Conservation (phyloP, 1,284 basidiomycete species). For the Apiotrichum sp. region DNA sequence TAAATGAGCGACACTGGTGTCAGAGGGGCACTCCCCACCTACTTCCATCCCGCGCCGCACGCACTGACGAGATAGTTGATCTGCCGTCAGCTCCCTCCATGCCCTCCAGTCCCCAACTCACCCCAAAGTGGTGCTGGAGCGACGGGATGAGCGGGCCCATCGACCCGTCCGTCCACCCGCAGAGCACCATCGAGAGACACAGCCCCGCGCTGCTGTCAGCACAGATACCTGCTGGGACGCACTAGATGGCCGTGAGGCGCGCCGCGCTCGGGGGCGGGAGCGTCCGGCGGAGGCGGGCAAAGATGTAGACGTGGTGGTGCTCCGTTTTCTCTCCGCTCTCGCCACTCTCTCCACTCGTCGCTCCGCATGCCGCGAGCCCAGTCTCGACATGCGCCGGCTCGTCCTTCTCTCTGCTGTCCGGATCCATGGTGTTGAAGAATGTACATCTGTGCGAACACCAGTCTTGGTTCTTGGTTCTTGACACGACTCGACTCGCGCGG, state of each 20-base stretch:
- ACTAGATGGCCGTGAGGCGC: background rate
- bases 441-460: no score
- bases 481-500: no score
- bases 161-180: conserved; percentile 17
- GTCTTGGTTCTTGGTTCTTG: no score
- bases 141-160: conserved; percentile 15
- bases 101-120: background rate
- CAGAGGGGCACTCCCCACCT: background rate
- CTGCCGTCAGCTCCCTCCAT: background rate
- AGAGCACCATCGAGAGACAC: conserved; percentile 13
- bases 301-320: conserved; percentile 12
- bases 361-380: no score
- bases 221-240: background rate
- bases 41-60: background rate
- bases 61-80: conserved; percentile 18
- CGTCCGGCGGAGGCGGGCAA: conserved; percentile 7
- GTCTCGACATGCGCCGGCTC: no score
- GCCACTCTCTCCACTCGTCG: no score
- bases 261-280: conserved; percentile 3
- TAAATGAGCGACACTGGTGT: conserved; percentile 15
- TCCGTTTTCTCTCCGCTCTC: no score
- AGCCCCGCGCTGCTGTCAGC: conserved; percentile 10
- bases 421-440: no score
- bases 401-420: no score
- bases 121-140: conserved; percentile 16